Conservation (phyloP, 306 rosid species). For the Prinsepia uniflora region DNA sequence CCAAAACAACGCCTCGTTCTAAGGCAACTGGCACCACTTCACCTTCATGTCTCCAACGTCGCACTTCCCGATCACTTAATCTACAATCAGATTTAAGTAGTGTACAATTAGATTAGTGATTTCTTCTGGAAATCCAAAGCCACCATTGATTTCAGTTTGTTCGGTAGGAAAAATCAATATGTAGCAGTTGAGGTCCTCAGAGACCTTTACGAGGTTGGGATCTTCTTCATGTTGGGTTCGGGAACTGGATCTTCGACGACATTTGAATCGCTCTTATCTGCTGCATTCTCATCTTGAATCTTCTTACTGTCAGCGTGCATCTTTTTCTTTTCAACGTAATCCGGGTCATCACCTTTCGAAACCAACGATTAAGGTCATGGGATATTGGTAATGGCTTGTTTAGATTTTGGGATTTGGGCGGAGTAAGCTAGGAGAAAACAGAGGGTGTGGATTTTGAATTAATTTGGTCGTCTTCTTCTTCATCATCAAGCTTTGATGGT, state of each 20-base stretch:
- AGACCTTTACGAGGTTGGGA: constrained; percentile 29
- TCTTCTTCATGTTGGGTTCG: neutral
- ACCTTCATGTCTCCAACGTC: constrained; percentile 23
- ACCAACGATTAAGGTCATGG: too few species aligned
- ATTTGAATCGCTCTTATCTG: neutral
- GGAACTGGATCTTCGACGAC: neutral
- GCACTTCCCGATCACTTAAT: constrained; percentile 24
- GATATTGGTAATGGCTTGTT: too few species aligned
- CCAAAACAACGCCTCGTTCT: constrained; percentile 36
- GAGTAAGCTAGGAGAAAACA: too few species aligned
- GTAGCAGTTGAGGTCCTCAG: constrained; percentile 37
- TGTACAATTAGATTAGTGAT: constrained; percentile 35
- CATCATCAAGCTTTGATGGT: too few species aligned
- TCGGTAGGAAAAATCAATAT: constrained; percentile 10
- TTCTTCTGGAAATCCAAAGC: constrained; percentile 1
- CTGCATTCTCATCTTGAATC: too few species aligned
- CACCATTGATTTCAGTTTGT: neutral
- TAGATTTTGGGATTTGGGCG: too few species aligned
- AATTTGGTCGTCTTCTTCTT: too few species aligned
- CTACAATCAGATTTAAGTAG: constrained; percentile 47
- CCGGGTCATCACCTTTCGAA: constrained; percentile 4
- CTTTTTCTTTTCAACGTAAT: neutral
- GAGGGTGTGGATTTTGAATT: too few species aligned
- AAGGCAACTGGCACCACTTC: constrained; percentile 32
- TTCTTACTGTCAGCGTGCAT: neutral